phyloP scores from a whole-genome alignment of 225 moss, liverwort and hornwort genomes.

The Straminergon stramineum region DNA sequence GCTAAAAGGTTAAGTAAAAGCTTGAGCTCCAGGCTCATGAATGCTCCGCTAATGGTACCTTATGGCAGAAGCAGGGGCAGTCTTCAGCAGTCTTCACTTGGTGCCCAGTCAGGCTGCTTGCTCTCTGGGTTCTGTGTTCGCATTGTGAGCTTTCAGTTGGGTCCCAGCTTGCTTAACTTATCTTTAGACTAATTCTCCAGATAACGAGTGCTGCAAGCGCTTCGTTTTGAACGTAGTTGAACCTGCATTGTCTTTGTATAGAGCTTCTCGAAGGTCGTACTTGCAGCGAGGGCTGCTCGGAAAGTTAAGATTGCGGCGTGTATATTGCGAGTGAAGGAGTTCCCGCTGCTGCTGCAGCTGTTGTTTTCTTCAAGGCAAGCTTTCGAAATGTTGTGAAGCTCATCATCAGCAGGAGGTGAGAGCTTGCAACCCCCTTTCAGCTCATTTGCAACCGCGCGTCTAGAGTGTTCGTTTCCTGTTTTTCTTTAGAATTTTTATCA shows the following conservation, averaged over 20 bases:
- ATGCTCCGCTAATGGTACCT: neutral
- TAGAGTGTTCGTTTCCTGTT: neutral
- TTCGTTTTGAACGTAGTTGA: neutral
- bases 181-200: neutral
- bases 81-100: neutral
- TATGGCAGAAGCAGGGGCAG: neutral
- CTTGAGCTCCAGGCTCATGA: conserved; percentile 1
- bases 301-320: neutral
- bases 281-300: neutral
- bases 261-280: neutral
- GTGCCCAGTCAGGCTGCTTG: neutral
- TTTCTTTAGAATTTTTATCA: neutral
- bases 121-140: neutral
- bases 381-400: neutral
- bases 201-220: neutral
- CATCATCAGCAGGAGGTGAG: neutral
- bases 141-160: neutral
- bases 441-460: neutral
- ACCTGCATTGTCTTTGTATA: neutral
- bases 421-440: neutral
- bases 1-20: neutral
- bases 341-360: neutral
- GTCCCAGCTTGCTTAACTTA: neutral
- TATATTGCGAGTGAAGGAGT: neutral
- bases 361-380: neutral